A percentile compares a stretch with the other conserved stretches of the same genome.
These are phyloP conservation scores for Paraconiothyrium sp. DNA, from an alignment of 2,329 filamentous ascomycete genomes.

Conservation along the genomic window DNA sequence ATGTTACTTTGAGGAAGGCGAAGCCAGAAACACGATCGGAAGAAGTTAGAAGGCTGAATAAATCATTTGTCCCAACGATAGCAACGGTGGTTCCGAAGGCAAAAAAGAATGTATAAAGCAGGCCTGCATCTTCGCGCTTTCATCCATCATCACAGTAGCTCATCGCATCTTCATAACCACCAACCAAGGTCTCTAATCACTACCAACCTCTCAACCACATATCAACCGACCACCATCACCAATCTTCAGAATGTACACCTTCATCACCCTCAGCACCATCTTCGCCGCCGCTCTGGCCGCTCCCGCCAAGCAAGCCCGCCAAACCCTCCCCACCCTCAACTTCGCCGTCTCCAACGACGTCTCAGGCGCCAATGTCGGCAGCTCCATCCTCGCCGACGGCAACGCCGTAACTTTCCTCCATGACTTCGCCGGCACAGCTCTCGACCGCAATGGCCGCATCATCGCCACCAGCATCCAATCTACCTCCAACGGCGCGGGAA, in stretches of 20 bases:
- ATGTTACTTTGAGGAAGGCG: not conserved
- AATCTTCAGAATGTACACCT: conserved; percentile 30
- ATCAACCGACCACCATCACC: conserved; percentile 16
- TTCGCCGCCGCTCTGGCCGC: conserved; percentile 22
- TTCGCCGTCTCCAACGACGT: conserved; percentile 30
- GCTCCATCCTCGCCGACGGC: conserved; percentile 20
- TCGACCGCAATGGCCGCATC: conserved; percentile 23
- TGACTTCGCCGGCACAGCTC: conserved; percentile 24
- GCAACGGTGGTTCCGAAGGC: not conserved
- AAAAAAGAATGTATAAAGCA: conserved; percentile 2
- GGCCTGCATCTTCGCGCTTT: not conserved
- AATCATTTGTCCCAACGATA: too few relatives aligned
- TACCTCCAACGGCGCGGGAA: conserved; percentile 17
- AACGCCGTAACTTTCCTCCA: conserved; percentile 18
- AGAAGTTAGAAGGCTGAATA: not conserved
- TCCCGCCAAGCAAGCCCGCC: conserved; percentile 16
- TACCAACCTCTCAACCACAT: not conserved
- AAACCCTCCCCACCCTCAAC: conserved; percentile 18
- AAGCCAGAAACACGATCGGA: not conserved
- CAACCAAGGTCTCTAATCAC: not conserved
- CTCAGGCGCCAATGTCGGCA: conserved; percentile 23
- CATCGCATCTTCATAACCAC: not conserved
- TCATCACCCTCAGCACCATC: conserved; percentile 24
- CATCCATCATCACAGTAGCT: conserved; percentile 9
- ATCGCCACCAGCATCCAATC: conserved; percentile 28